Percentiles rank a stretch among this genome's conserved stretches.
These are phyloP conservation scores for Globisporangium nagaii DNA, from an alignment of 352 stramenopile species.

Conservation along the genomic window DNA sequence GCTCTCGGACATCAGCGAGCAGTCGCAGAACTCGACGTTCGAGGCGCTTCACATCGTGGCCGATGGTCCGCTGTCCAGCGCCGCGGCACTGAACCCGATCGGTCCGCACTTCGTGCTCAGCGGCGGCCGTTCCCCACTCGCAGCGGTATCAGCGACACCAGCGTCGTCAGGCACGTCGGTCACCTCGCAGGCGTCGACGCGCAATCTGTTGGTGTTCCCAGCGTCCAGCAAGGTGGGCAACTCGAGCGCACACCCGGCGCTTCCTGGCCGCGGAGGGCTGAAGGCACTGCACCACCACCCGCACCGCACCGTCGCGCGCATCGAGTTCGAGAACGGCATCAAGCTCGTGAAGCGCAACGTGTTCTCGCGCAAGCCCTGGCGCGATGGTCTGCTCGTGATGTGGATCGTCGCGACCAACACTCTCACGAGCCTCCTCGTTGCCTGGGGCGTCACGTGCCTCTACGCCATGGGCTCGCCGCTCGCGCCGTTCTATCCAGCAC, in stretches of 20 bases:
- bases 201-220: background rate
- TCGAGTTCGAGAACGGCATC: slow-evolving; percentile 23
- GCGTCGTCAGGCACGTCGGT: background rate
- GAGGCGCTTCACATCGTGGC: background rate
- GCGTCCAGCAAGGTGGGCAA: background rate
- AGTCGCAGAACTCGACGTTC: slow-evolving; percentile 1
- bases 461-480: slow-evolving; percentile 24
- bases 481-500: slow-evolving; percentile 7
- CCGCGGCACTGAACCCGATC: background rate
- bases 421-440: slow-evolving; percentile 14
- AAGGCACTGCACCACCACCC: too few species aligned
- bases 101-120: background rate
- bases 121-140: background rate
- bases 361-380: slow-evolving; percentile 20
- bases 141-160: background rate
- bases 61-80: background rate
- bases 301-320: slow-evolving; percentile 4
- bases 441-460: slow-evolving; percentile 12
- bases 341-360: slow-evolving; percentile 25
- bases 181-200: background rate
- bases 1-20: slow-evolving; percentile 4
- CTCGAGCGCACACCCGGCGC: background rate
- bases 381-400: slow-evolving; percentile 24
- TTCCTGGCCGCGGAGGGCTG: too few species aligned
- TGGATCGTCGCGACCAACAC: slow-evolving; percentile 28